Evolutionary conservation across 2,329 filamentous ascomycete species (phyloP).

Genomic region (Lecanicillium sp.): DNA sequence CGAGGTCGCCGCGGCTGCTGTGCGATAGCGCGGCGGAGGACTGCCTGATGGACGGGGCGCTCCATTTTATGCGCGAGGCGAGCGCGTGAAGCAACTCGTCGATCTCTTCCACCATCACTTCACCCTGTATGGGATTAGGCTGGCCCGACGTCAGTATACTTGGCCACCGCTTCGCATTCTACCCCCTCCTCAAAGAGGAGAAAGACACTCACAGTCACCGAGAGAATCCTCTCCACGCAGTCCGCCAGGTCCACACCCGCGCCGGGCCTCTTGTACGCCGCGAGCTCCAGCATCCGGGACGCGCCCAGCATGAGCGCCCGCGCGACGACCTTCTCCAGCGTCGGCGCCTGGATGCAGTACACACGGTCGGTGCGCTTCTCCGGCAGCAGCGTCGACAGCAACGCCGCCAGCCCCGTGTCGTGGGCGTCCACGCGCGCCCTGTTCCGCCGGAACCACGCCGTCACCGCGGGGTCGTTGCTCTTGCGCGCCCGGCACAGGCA

Average conservation of each 20-base stretch:
- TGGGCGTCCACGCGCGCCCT: slow-evolving; percentile 50
- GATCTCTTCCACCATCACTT: slow-evolving; percentile 65
- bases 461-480: slow-evolving; percentile 35
- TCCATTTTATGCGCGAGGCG: slow-evolving; percentile 65
- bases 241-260: slow-evolving; percentile 61
- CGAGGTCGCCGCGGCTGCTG: slow-evolving; percentile 41
- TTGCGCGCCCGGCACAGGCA: slow-evolving; percentile 29
- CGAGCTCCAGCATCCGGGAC: slow-evolving; percentile 55
- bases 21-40: slow-evolving; percentile 21
- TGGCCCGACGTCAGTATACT: slow-evolving; percentile 23
- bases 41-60: slow-evolving; percentile 54
- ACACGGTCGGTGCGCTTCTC: slow-evolving; percentile 72
- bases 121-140: slow-evolving; percentile 37
- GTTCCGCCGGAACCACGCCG: slow-evolving; percentile 65
- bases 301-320: slow-evolving; percentile 60
- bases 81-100: slow-evolving; percentile 59
- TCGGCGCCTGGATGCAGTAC: slow-evolving; percentile 59
- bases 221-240: slow-evolving; percentile 62
- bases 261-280: slow-evolving; percentile 53
- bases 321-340: slow-evolving; percentile 61
- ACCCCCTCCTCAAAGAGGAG: background rate
- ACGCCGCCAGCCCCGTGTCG: slow-evolving; percentile 51
- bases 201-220: slow-evolving; percentile 44
- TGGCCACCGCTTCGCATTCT: background rate
- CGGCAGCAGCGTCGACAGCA: slow-evolving; percentile 72